Evolutionary conservation across 495 filamentous ascomycete genomes (phyloP).

Genomic region (Cairneyella variabilis): DNA sequence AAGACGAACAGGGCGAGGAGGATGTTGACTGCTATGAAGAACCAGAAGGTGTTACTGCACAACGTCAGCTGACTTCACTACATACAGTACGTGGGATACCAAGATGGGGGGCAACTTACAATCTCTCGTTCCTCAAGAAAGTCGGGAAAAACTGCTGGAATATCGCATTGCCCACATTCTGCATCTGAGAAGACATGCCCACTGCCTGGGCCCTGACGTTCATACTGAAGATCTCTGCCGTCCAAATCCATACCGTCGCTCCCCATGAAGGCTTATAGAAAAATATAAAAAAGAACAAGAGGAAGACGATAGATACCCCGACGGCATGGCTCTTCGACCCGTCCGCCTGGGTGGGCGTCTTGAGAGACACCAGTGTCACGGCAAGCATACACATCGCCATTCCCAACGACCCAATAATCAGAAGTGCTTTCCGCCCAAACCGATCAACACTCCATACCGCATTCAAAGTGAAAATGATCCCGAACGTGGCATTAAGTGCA

Average conservation of each 20-base stretch:
- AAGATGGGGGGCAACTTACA: conserved; percentile 29
- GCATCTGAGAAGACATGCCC: conserved; percentile 64
- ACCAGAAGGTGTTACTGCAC: conserved; percentile 23
- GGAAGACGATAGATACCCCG: conserved; percentile 59
- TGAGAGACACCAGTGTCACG: conserved; percentile 60
- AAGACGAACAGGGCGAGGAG: conserved; percentile 64
- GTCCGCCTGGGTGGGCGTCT: conserved; percentile 40
- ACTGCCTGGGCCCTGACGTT: conserved; percentile 64
- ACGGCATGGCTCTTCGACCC: conserved; percentile 52
- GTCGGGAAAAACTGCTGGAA: conserved; percentile 66
- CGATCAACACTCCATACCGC: conserved; percentile 62
- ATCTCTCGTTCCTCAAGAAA: conserved; percentile 54
- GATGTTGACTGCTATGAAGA: conserved; percentile 68
- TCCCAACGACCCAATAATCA: conserved; percentile 51
- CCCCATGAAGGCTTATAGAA: conserved; percentile 71
- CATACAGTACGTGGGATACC: too few relatives aligned
- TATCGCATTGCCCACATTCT: conserved; percentile 62
- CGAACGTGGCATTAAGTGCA: conserved; percentile 73
- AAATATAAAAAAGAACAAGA: conserved; percentile 61
- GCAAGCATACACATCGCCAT: conserved; percentile 52
- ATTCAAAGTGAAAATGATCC: conserved; percentile 70
- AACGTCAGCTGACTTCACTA: too few relatives aligned
- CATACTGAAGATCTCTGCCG: conserved; percentile 62
- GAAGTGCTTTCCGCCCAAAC: conserved; percentile 51
- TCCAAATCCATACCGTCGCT: conserved; percentile 66